These are phyloP conservation scores for Medakamo hakoo DNA, from an alignment of 139 green algal species.

Conservation along the genomic window DNA sequence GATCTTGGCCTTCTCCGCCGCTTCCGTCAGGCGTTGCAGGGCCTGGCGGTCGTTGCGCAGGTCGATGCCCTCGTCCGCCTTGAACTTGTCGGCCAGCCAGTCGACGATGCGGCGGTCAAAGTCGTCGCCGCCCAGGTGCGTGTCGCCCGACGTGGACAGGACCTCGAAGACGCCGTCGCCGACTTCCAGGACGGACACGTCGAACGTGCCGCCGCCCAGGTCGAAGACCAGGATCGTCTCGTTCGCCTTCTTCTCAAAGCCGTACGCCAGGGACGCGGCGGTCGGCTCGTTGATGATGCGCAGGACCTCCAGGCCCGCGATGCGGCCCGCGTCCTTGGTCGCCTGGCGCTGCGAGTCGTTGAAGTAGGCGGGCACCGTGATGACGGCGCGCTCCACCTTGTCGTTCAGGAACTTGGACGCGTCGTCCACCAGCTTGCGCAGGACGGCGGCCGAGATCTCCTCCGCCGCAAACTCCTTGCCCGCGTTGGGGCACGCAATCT, in stretches of 20 bases:
- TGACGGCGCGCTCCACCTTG: constrained; percentile 76
- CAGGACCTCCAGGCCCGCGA: constrained; percentile 93
- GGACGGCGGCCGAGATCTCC: constrained; percentile 84
- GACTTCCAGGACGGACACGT: constrained; percentile 91
- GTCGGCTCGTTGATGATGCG: constrained; percentile 99
- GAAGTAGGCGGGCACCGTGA: constrained; percentile 99
- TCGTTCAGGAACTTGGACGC: constrained; percentile 65
- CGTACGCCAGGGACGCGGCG: constrained; percentile 93
- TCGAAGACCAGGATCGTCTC: constrained; percentile 99
- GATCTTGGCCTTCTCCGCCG: constrained; percentile 99
- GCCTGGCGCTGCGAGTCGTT: constrained; percentile 94
- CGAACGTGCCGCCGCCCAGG: constrained; percentile 96
- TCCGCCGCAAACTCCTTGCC: constrained; percentile 93
- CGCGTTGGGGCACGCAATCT: constrained; percentile 77
- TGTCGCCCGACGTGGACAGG: constrained; percentile 92
- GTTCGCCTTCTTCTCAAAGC: constrained; percentile 93
- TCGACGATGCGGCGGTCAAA: constrained; percentile 99
- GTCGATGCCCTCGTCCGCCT: constrained; percentile 81
- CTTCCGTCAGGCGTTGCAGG: constrained; percentile 82
- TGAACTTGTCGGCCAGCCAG: constrained; percentile 87
- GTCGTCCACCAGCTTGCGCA: constrained; percentile 68
- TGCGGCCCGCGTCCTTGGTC: constrained; percentile 81
- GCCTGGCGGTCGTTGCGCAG: constrained; percentile 88
- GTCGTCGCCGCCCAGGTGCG: constrained; percentile 96
- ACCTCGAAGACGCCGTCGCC: constrained; percentile 99